Conservation (phyloP, 192 early-diverging fungal genomes). For the Bifiguratus adelaidae region DNA sequence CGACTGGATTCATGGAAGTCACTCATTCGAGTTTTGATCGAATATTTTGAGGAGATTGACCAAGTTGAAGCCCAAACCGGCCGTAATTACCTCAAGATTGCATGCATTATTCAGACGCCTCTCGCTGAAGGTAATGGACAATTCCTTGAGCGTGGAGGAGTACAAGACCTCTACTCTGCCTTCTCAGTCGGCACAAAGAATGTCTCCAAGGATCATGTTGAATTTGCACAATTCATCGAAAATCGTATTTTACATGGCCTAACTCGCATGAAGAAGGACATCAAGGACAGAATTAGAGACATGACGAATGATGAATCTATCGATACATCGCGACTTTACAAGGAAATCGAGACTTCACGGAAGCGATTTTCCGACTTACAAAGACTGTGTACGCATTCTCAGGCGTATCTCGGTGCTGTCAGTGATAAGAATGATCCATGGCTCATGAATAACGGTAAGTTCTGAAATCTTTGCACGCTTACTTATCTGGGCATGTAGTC, state of each 20-base stretch:
- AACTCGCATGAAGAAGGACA: constrained; percentile 22
- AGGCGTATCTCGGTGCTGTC: not conserved
- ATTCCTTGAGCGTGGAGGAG: constrained; percentile 20
- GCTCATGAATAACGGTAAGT: constrained; percentile 21
- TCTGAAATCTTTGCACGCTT: not conserved
- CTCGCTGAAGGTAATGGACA: constrained; percentile 20
- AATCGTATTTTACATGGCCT: constrained; percentile 22
- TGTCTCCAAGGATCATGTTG: constrained; percentile 23
- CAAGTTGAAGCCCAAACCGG: constrained; percentile 13
- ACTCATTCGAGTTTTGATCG: constrained; percentile 21
- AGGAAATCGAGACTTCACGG: constrained; percentile 24
- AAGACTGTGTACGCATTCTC: constrained; percentile 9
- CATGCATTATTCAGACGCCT: constrained; percentile 13
- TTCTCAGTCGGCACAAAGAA: constrained; percentile 18
- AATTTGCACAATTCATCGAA: constrained; percentile 14
- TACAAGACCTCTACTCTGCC: constrained; percentile 21
- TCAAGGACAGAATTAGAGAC: constrained; percentile 26
- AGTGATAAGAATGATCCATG: constrained; percentile 12
- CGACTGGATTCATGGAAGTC: constrained; percentile 22
- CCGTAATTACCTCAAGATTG: constrained; percentile 16
- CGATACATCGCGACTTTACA: constrained; percentile 22
- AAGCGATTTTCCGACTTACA: constrained; percentile 20
- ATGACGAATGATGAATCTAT: constrained; percentile 18
- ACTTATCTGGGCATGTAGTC: constrained; percentile 7
- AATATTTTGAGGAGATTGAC: constrained; percentile 25